These are phyloP conservation scores for Myochromella boudieri DNA, from an alignment of 768 basidiomycete genomes.

Conservation along the genomic window DNA sequence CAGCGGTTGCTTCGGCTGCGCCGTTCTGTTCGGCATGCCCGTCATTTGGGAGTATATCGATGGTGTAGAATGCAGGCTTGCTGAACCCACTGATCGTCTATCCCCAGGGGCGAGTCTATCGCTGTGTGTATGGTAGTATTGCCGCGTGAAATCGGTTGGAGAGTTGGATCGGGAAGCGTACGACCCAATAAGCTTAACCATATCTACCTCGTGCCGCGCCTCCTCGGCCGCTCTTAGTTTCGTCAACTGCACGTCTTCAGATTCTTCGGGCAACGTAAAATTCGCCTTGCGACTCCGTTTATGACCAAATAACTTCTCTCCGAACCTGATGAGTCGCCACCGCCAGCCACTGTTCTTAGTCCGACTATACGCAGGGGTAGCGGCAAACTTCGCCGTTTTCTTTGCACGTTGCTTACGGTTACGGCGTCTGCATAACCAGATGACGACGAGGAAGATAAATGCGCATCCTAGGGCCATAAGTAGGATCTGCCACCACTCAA, in stretches of 20 bases:
- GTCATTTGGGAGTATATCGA: slow-evolving; percentile 63
- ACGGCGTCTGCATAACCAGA: slow-evolving; percentile 69
- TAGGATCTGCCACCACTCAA: slow-evolving; percentile 84
- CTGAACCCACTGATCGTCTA: slow-evolving; percentile 17
- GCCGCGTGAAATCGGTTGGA: neutral
- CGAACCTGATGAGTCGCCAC: slow-evolving; percentile 52
- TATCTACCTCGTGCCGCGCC: slow-evolving; percentile 22
- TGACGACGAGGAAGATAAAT: slow-evolving; percentile 68
- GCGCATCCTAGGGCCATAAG: slow-evolving; percentile 80
- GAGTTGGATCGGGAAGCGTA: slow-evolving; percentile 15
- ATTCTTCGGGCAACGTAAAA: slow-evolving; percentile 8
- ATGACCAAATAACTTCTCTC: slow-evolving; percentile 61
- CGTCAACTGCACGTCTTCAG: slow-evolving; percentile 15
- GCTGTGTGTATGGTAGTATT: slow-evolving; percentile 24
- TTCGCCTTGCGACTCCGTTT: slow-evolving; percentile 15
- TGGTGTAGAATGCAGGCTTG: slow-evolving; percentile 36
- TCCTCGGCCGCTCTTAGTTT: slow-evolving; percentile 21
- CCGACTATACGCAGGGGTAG: slow-evolving; percentile 36
- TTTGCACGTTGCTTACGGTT: slow-evolving; percentile 67
- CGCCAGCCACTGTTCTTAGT: slow-evolving; percentile 44
- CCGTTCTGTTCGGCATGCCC: slow-evolving; percentile 55
- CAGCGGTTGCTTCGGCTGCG: slow-evolving; percentile 43
- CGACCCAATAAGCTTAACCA: slow-evolving; percentile 23
- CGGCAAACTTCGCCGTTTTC: slow-evolving; percentile 63
- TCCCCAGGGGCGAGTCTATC: slow-evolving; percentile 15